Conservation (phyloP, 768 basidiomycete species). For the Mycena galopus region DNA sequence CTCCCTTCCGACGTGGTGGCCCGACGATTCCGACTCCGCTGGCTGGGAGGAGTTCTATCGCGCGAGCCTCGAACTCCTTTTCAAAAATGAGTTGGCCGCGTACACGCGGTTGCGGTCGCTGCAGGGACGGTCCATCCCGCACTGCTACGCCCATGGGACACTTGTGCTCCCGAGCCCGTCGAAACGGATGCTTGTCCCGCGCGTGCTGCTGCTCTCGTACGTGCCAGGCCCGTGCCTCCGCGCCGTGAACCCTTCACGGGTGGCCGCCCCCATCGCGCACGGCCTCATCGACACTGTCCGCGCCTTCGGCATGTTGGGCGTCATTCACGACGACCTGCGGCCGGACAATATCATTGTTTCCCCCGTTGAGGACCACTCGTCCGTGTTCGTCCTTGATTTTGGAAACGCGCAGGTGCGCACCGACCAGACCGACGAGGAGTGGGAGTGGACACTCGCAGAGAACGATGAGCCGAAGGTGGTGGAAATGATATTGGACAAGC, state of each 20-base stretch:
- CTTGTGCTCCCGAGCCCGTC: slow-evolving; percentile 20
- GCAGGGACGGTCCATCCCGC: slow-evolving; percentile 33
- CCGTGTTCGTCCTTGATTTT: slow-evolving; percentile 33
- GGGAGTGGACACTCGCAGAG: slow-evolving; percentile 28
- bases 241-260: slow-evolving; percentile 25
- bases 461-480: slow-evolving; percentile 28
- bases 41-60: slow-evolving; percentile 35
- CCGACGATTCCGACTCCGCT: slow-evolving; percentile 31
- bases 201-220: slow-evolving; percentile 33
- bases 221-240: slow-evolving; percentile 30
- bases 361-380: slow-evolving; percentile 14
- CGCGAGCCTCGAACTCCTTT: slow-evolving; percentile 29
- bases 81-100: slow-evolving; percentile 31
- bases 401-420: slow-evolving; percentile 31
- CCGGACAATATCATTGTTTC: slow-evolving; percentile 33
- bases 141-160: slow-evolving; percentile 31
- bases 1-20: slow-evolving; percentile 34
- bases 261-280: slow-evolving; percentile 13
- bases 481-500: slow-evolving; percentile 32
- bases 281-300: slow-evolving; percentile 32
- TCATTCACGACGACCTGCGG: slow-evolving; percentile 35
- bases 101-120: slow-evolving; percentile 30
- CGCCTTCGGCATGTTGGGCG: slow-evolving; percentile 30
- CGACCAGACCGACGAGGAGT: slow-evolving; percentile 31
- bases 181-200: slow-evolving; percentile 31